A percentile compares a stretch with the other conserved stretches of the same genome.
phyloP scores from a whole-genome alignment of 2,329 filamentous ascomycete genomes.

The Cladosporium colombiae region DNA sequence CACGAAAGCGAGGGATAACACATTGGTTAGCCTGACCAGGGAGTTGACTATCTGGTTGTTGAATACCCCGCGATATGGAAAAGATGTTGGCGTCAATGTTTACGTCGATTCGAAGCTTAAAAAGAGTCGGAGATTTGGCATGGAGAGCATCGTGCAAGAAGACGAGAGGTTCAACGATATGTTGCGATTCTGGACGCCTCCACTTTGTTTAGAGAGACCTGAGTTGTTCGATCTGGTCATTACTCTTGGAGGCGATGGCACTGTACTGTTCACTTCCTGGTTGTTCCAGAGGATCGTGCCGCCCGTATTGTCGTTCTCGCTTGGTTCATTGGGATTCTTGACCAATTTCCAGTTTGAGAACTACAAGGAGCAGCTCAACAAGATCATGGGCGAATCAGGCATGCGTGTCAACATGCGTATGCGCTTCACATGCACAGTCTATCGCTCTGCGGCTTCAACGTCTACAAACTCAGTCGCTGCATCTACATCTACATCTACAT shows the following conservation, averaged over 20 bases:
- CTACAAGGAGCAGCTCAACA: slow-evolving; percentile 83
- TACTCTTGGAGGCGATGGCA: slow-evolving; percentile 83
- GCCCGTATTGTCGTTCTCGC: slow-evolving; percentile 79
- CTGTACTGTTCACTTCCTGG: slow-evolving; percentile 86
- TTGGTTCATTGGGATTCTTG: slow-evolving; percentile 84
- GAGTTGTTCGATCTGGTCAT: slow-evolving; percentile 95
- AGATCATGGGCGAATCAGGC: slow-evolving; percentile 88
- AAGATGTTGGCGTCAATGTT: slow-evolving; percentile 87
- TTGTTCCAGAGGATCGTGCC: slow-evolving; percentile 89
- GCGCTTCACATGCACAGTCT: slow-evolving; percentile 98
- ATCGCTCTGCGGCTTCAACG: slow-evolving; percentile 58
- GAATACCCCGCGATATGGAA: slow-evolving; percentile 83
- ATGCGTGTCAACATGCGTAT: slow-evolving; percentile 98
- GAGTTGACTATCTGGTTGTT: slow-evolving; percentile 88
- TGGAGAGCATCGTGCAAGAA: slow-evolving; percentile 68
- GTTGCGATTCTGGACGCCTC: slow-evolving; percentile 94
- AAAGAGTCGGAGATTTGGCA: slow-evolving; percentile 84
- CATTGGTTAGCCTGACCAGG: slow-evolving; percentile 82
- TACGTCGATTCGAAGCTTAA: slow-evolving; percentile 97
- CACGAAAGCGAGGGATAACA: slow-evolving; percentile 94
- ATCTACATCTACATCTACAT: slow-evolving; percentile 30
- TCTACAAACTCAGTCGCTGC: slow-evolving; percentile 33
- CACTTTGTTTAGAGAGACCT: slow-evolving; percentile 89
- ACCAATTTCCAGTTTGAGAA: slow-evolving; percentile 85
- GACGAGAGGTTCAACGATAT: slow-evolving; percentile 77